Conservation (phyloP, 163 green algal genomes). For the Prototheca wickerhamii region DNA sequence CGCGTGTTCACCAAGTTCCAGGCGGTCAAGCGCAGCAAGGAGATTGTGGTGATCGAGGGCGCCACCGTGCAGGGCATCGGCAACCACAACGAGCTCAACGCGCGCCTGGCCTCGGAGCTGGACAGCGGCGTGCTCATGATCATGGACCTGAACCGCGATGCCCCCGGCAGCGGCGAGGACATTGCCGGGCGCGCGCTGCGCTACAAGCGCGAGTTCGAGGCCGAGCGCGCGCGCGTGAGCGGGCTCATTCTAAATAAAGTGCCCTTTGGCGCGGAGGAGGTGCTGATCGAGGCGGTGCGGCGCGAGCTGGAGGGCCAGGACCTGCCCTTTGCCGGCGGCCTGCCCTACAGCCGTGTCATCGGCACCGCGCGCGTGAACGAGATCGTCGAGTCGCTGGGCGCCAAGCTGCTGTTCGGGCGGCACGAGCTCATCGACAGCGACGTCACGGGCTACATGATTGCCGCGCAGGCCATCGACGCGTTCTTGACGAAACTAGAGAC, state of each 20-base stretch:
- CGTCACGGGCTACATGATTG: slow-evolving; percentile 31
- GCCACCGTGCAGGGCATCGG: slow-evolving; percentile 18
- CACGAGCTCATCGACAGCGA: slow-evolving; percentile 23
- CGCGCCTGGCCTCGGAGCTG: slow-evolving; percentile 42
- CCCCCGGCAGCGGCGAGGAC: slow-evolving; percentile 10
- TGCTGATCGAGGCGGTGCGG: slow-evolving; percentile 19
- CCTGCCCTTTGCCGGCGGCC: slow-evolving; percentile 44
- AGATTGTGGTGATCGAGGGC: slow-evolving; percentile 57
- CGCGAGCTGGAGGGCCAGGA: slow-evolving; percentile 28
- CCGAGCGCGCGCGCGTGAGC: slow-evolving; percentile 29
- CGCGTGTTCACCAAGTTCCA: slow-evolving; percentile 25
- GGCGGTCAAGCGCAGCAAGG: slow-evolving; percentile 33
- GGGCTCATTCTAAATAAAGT: slow-evolving; percentile 58
- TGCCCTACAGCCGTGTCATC: slow-evolving; percentile 49
- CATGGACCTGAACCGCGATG: slow-evolving; percentile 20
- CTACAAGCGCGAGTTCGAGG: slow-evolving; percentile 16
- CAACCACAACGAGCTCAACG: slow-evolving; percentile 51
- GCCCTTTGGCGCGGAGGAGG: slow-evolving; percentile 11
- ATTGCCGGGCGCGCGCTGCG: slow-evolving; percentile 20
- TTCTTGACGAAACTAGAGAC: slow-evolving; percentile 25
- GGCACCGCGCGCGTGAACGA: slow-evolving; percentile 53
- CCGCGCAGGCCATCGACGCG: slow-evolving; percentile 11
- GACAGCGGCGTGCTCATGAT: slow-evolving; percentile 29
- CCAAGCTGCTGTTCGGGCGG: slow-evolving; percentile 33
- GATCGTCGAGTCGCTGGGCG: slow-evolving; percentile 36